A percentile compares a stretch with the other conserved stretches of the same genome.
These are phyloP conservation scores for Lodderomyces pseudojiufengensis DNA, from an alignment of 1,139 yeast species.

Conservation along the genomic window DNA sequence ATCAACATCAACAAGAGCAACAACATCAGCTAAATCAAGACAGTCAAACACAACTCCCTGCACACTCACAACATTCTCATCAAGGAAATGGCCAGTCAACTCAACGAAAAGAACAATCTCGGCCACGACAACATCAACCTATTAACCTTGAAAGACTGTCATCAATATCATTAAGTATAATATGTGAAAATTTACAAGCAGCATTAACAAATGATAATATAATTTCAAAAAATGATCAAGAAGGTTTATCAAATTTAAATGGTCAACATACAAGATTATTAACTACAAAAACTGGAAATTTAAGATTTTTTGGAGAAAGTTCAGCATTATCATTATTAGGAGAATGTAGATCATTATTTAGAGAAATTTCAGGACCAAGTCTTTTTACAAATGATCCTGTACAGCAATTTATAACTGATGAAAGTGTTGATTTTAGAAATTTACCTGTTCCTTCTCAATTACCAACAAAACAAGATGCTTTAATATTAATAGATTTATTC, in stretches of 20 bases:
- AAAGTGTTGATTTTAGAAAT: conserved; percentile 19
- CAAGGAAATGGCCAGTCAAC: background rate
- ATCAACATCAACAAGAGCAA: background rate
- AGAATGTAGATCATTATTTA: conserved; percentile 21
- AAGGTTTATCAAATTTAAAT: conserved; percentile 15
- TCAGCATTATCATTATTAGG: conserved; percentile 23
- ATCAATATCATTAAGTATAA: conserved; percentile 20
- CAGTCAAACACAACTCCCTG: background rate
- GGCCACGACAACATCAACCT: conserved; percentile 1
- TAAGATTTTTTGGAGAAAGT: conserved; percentile 25
- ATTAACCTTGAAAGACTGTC: conserved; percentile 11
- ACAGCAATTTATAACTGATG: conserved; percentile 29
- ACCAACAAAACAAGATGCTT: conserved; percentile 21
- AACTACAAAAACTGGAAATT: conserved; percentile 18
- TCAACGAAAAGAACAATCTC: background rate
- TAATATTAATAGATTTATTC: conserved; percentile 26
- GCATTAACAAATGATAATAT: conserved; percentile 19
- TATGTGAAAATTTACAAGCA: conserved; percentile 17
- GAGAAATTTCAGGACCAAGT: conserved; percentile 13
- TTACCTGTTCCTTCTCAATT: conserved; percentile 22
- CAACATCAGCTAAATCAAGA: background rate
- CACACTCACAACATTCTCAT: background rate
- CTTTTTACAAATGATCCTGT: conserved; percentile 33
- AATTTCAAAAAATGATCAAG: conserved; percentile 1
- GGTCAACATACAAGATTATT: conserved; percentile 17